Evolutionary conservation across 108 stramenopile species (phyloP).

Genomic region (Heterococcus sp.): DNA sequence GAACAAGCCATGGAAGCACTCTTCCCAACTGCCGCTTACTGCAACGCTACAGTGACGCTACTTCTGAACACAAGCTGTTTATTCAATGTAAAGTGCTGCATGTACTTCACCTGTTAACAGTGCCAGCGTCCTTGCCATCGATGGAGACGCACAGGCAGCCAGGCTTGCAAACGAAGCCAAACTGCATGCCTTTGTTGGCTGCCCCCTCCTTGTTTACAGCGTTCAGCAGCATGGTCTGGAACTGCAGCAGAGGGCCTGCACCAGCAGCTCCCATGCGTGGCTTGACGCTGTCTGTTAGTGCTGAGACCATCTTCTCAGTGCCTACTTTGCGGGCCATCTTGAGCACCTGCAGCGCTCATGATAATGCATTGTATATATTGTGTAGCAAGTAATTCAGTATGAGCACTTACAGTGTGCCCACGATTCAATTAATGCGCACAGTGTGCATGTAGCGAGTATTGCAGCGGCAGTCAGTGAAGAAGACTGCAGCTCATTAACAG

Average conservation of each 20-base stretch:
- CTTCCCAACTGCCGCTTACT: too few relatives aligned
- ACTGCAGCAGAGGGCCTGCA: conserved; percentile 19
- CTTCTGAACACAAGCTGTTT: too few relatives aligned
- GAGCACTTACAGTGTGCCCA: not conserved
- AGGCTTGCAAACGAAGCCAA: conserved; percentile 47
- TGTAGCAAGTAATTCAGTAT: not conserved
- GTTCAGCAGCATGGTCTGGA: conserved; percentile 28
- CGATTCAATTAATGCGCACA: not conserved
- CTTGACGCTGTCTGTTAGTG: conserved; percentile 55
- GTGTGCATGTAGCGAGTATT: not conserved
- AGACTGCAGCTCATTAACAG: not conserved
- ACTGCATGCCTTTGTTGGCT: conserved; percentile 44
- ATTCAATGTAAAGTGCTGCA: too few relatives aligned
- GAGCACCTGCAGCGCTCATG: conserved; percentile 11
- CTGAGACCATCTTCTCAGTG: conserved; percentile 55
- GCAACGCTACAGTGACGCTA: too few relatives aligned
- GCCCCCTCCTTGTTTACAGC: conserved; percentile 38
- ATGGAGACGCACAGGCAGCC: conserved; percentile 37
- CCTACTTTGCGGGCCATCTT: conserved; percentile 57
- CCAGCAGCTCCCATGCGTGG: conserved; percentile 47
- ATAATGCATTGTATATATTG: not conserved
- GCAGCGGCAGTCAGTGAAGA: not conserved
- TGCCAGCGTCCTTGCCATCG: conserved; percentile 29
- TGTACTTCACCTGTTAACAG: conserved; percentile 31
- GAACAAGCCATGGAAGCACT: too few relatives aligned